phyloP scores from a whole-genome alignment of 805 yeast genomes.

The Yarrowia hollandica region DNA sequence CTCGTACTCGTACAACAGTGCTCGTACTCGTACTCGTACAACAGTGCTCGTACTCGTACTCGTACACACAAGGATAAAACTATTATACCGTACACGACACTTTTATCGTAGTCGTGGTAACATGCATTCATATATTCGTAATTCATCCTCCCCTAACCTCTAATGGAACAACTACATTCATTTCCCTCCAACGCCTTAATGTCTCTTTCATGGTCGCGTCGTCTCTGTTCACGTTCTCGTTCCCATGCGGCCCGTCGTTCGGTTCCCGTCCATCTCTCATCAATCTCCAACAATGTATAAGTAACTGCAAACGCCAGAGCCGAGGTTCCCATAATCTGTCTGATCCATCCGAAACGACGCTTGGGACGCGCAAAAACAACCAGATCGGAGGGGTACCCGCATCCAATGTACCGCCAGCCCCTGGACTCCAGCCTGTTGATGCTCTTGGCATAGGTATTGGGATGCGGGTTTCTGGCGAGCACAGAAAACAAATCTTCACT shows the following conservation, averaged over 20 bases:
- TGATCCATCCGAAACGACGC: background rate
- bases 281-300: background rate
- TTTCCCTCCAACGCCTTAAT: constrained; percentile 2
- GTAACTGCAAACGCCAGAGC: constrained; percentile 1
- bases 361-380: constrained; percentile 46
- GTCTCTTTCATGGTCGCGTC: background rate
- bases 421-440: constrained; percentile 48
- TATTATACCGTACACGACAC: too few species aligned
- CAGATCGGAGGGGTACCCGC: constrained; percentile 45
- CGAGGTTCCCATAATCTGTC: background rate
- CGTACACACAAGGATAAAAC: too few species aligned
- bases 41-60: too few species aligned
- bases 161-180: background rate
- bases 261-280: constrained; percentile 14
- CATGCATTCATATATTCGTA: too few species aligned
- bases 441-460: constrained; percentile 36
- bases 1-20: too few species aligned
- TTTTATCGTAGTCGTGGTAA: too few species aligned
- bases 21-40: too few species aligned
- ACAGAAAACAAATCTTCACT: constrained; percentile 35
- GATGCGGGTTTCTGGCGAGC: constrained; percentile 33
- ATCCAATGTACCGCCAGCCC: constrained; percentile 59
- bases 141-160: too few species aligned
- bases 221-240: background rate
- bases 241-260: constrained; percentile 9